A percentile compares a stretch with the other conserved stretches of the same genome.
Evolutionary conservation across 192 early-diverging fungal genomes (phyloP).

Genomic region (Chytriomyces sp.): DNA sequence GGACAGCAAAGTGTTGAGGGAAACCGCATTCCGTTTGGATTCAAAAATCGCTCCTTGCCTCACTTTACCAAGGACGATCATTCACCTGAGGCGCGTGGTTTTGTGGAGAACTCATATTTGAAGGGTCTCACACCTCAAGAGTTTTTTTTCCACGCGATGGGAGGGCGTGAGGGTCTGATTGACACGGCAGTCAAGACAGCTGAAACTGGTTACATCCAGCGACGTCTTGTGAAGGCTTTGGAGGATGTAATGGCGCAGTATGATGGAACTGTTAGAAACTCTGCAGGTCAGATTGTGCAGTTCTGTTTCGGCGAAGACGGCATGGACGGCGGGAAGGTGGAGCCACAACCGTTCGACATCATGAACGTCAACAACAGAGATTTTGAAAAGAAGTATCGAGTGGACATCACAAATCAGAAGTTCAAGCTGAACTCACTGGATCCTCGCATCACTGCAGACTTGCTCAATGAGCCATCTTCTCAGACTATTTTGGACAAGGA

Average conservation of each 20-base stretch:
- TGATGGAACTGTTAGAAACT: constrained; percentile 95
- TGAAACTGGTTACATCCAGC: constrained; percentile 99
- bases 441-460: constrained; percentile 70
- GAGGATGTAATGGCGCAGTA: constrained; percentile 98
- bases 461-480: constrained; percentile 72
- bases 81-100: constrained; percentile 85
- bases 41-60: constrained; percentile 92
- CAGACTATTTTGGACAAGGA: constrained; percentile 80
- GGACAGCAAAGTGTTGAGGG: constrained; percentile 99
- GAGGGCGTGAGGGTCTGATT: constrained; percentile 99
- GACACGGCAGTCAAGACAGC: constrained; percentile 99
- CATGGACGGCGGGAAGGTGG: constrained; percentile 91
- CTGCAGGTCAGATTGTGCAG: constrained; percentile 89
- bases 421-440: constrained; percentile 74
- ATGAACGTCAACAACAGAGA: constrained; percentile 67
- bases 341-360: constrained; percentile 75
- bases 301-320: constrained; percentile 99
- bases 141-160: constrained; percentile 99
- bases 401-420: constrained; percentile 71
- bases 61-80: constrained; percentile 98
- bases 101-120: constrained; percentile 88
- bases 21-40: constrained; percentile 96
- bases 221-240: constrained; percentile 95
- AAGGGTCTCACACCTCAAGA: constrained; percentile 95
- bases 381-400: constrained; percentile 79